Conservation (phyloP, 106 monocot genomes). For the Acanthochlamys bracteata region DNA sequence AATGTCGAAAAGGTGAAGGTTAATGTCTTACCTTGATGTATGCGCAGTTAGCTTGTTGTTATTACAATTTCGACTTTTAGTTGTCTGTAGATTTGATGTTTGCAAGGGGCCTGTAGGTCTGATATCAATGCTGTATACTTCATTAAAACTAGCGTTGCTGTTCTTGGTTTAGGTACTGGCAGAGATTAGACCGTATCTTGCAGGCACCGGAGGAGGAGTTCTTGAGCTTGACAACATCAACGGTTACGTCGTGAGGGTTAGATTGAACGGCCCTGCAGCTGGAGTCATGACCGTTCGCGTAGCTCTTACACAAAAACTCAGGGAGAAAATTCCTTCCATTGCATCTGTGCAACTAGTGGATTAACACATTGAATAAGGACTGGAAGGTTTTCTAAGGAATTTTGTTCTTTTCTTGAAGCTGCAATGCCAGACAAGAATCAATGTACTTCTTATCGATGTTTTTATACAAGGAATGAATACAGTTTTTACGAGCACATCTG, state of each 20-base stretch:
- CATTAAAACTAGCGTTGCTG: too few species aligned
- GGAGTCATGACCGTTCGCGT: constrained; percentile 90
- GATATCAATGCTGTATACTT: too few species aligned
- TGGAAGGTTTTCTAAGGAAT: not conserved
- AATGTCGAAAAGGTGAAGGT: constrained; percentile 80
- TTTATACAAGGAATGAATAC: too few species aligned
- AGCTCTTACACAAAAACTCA: constrained; percentile 75
- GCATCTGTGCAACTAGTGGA: constrained; percentile 67
- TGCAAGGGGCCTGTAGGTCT: too few species aligned
- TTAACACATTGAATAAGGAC: constrained; percentile 13
- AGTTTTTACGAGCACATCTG: too few species aligned
- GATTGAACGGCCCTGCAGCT: constrained; percentile 73
- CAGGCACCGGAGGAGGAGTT: constrained; percentile 73
- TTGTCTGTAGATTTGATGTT: too few species aligned
- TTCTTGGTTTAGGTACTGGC: constrained; percentile 50
- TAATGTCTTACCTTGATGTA: not conserved
- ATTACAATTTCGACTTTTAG: not conserved
- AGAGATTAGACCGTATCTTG: constrained; percentile 88
- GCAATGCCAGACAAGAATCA: not conserved
- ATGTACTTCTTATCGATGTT: too few species aligned
- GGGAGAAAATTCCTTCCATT: constrained; percentile 88
- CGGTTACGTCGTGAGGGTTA: constrained; percentile 51
- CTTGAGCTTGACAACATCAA: constrained; percentile 69
- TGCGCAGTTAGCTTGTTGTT: too few species aligned
- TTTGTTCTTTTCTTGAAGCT: not conserved